Base-by-base conservation (phyloP, 495 filamentous ascomycete species). In the Physcia stellaris region DNA sequence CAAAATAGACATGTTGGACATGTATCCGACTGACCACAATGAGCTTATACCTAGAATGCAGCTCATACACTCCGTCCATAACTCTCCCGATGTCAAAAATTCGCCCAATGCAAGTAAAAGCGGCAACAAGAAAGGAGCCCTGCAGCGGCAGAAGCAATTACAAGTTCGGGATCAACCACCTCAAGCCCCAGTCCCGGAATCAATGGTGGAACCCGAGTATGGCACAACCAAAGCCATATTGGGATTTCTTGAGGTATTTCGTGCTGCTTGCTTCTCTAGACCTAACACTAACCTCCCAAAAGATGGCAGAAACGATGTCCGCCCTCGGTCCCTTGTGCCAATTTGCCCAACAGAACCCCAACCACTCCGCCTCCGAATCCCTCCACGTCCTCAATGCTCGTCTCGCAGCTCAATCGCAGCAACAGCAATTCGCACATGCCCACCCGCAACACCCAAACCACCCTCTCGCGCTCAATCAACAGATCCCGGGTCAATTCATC, bases 281-380 rank as follows among this genome's bases (percentile, higher is more conserved):
- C 28, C 46, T 40, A 17, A 51, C 33, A 46, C 20, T 24, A 17
- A 19, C 24, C 10, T 23, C 26, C 11, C 19, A 44, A 2, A 47
- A 82, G 77, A 68, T 82, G 35, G 75, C 78, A 17, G 80, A 86
- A 54, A 77, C 80, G 12, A 74, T 85, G 41, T 79, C 77, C 6
- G 70, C 76, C 40, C 83, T 86, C 79, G 75, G 70, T 50, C 64
- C 75, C 21, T 46, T 84, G 3, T 80, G 82, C 54, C 56, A 60
- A 24, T 80, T 62, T 43, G 76, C 71, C 17, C 72, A 77, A 26
- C 43, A 61, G 12, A 64, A 82, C 40, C 66, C 73, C 0, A 59
- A 68, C 2, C 47, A 80, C 6, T 61, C 70, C 1, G 73, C 80
- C 1, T 71, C 73, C 19, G 58, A 67, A 26, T 75, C 77, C 2